A percentile compares a stretch with the other conserved stretches of the same genome.
Evolutionary conservation across 2,329 filamentous ascomycete species (phyloP).

Genomic region (Phoma sp.): DNA sequence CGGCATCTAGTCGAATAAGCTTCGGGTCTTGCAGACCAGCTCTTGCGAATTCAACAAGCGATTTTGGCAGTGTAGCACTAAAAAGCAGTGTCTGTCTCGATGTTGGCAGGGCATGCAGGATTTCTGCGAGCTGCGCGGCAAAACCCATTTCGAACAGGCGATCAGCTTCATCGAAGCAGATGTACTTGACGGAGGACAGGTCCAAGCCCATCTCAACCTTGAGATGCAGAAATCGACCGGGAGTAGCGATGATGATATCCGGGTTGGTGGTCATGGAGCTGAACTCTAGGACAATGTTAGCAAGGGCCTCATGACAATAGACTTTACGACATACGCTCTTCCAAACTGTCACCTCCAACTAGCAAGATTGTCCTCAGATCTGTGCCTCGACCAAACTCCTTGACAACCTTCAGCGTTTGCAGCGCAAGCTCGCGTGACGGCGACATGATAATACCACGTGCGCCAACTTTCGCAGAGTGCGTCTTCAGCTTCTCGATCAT

Average conservation of each 20-base stretch:
- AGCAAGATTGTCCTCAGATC: constrained; percentile 89
- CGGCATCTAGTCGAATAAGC: constrained; percentile 87
- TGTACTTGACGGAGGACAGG: constrained; percentile 87
- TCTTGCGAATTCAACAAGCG: constrained; percentile 92
- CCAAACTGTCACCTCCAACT: constrained; percentile 92
- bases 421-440: constrained; percentile 93
- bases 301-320: background rate
- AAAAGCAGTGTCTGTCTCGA: constrained; percentile 91
- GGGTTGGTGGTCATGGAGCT: constrained; percentile 90
- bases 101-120: constrained; percentile 83
- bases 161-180: constrained; percentile 98
- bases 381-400: constrained; percentile 88
- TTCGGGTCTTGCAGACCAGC: constrained; percentile 92
- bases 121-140: constrained; percentile 88
- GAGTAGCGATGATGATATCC: constrained; percentile 96
- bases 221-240: constrained; percentile 92
- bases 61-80: constrained; percentile 92
- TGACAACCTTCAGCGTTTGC: constrained; percentile 94
- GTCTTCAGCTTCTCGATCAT: constrained; percentile 94
- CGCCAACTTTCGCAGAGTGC: constrained; percentile 85
- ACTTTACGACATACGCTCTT: constrained; percentile 66
- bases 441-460: constrained; percentile 85
- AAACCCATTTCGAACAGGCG: constrained; percentile 99
- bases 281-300: constrained; percentile 63
- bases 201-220: constrained; percentile 96